Evolutionary conservation across 306 rosid genomes (phyloP).

Genomic region (Castanea sativa): DNA sequence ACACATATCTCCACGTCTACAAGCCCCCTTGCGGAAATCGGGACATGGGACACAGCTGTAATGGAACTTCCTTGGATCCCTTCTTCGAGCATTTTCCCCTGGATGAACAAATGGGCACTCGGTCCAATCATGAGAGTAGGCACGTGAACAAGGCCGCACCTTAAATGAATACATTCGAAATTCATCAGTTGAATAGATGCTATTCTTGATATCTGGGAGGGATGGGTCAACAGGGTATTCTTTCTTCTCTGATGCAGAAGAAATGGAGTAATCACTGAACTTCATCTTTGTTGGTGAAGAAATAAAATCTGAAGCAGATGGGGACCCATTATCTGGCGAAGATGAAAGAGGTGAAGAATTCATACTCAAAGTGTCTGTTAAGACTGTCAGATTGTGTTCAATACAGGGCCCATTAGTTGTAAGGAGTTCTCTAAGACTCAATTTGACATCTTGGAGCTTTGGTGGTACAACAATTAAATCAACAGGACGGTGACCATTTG

Average conservation of each 20-base stretch:
- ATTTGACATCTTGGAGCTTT: constrained; percentile 46
- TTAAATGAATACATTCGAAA: constrained; percentile 93
- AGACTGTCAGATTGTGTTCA: constrained; percentile 48
- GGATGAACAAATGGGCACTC: constrained; percentile 98
- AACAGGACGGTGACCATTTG: constrained; percentile 61
- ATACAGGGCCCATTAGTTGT: constrained; percentile 43
- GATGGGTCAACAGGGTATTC: constrained; percentile 90
- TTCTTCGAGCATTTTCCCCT: constrained; percentile 94
- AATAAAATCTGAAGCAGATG: constrained; percentile 46
- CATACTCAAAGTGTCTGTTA: constrained; percentile 35
- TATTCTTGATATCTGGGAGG: constrained; percentile 91
- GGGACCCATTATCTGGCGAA: constrained; percentile 69
- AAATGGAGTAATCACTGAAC: constrained; percentile 43
- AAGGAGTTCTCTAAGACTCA: constrained; percentile 65
- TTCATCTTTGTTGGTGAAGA: constrained; percentile 48
- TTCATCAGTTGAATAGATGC: constrained; percentile 92
- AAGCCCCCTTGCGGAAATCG: constrained; percentile 90
- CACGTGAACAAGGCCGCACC: constrained; percentile 94
- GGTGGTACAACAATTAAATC: constrained; percentile 70
- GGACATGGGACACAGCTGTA: constrained; percentile 97
- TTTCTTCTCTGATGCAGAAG: constrained; percentile 74
- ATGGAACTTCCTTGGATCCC: constrained; percentile 95
- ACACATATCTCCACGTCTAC: constrained; percentile 94
- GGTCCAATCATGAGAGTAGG: constrained; percentile 97
- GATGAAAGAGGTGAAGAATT: constrained; percentile 62